phyloP scores from a whole-genome alignment of 2,329 filamentous ascomycete species.

The Clonostachys solani region DNA sequence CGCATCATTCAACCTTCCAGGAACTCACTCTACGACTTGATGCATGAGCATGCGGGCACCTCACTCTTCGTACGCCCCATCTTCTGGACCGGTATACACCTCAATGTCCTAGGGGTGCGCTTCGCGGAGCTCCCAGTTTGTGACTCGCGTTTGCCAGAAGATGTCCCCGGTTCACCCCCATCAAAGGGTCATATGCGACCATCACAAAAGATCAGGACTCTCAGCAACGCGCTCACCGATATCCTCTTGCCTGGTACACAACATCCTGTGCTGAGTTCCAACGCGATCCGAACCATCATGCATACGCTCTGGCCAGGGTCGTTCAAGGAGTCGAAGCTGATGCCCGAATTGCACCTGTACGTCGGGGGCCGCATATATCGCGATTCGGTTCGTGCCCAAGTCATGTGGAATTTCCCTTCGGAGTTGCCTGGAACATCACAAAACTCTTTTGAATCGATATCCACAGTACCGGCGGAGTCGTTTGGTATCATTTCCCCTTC shows the following conservation, averaged over 20 bases:
- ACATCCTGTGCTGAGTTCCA: conserved; percentile 26
- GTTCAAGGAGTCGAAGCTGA: conserved; percentile 18
- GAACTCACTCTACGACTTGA: conserved; percentile 47
- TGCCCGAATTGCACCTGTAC: conserved; percentile 40
- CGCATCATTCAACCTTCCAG: conserved; percentile 33
- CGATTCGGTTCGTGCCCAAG: conserved; percentile 39
- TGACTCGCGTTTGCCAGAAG: conserved; percentile 31
- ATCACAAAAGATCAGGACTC: conserved; percentile 32
- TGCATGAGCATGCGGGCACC: conserved; percentile 40
- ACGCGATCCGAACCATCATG: conserved; percentile 38
- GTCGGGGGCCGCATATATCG: conserved; percentile 41
- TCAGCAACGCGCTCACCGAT: conserved; percentile 38
- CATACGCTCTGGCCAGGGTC: conserved; percentile 35
- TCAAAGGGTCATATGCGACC: conserved; percentile 28
- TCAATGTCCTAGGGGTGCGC: conserved; percentile 37
- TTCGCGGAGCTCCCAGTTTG: conserved; percentile 39
- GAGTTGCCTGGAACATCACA: neutral
- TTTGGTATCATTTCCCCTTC: conserved; percentile 13
- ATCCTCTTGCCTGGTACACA: conserved; percentile 28
- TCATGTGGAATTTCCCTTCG: conserved; percentile 40
- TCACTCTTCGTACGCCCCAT: conserved; percentile 49
- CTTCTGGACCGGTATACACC: conserved; percentile 51
- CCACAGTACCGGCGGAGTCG: conserved; percentile 25
- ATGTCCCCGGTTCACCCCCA: conserved; percentile 22
- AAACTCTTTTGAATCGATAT: conserved; percentile 26